These are phyloP conservation scores for Didymellaceae sp. DNA, from an alignment of 2,329 filamentous ascomycete genomes.

Conservation along the genomic window DNA sequence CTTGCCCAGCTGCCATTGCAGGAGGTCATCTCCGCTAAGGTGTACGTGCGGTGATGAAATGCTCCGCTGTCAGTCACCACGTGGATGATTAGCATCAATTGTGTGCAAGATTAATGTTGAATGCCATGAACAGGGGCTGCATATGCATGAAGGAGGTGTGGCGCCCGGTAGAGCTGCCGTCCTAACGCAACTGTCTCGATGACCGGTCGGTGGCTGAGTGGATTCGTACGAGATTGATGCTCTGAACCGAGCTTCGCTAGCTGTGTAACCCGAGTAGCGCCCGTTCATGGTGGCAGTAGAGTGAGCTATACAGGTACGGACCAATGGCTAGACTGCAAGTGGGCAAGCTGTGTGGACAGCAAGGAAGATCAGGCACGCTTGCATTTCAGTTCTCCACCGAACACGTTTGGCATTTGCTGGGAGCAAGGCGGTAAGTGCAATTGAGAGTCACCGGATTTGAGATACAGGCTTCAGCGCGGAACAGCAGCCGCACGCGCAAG, in stretches of 20 bases:
- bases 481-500: neutral
- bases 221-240: slow-evolving; percentile 24
- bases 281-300: slow-evolving; percentile 19
- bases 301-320: slow-evolving; percentile 25
- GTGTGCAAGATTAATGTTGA: slow-evolving; percentile 1
- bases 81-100: slow-evolving; percentile 10
- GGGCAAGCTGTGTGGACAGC: slow-evolving; percentile 19
- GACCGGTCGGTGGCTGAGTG: slow-evolving; percentile 14
- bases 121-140: slow-evolving; percentile 1
- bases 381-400: slow-evolving; percentile 30
- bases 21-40: slow-evolving; percentile 1
- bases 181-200: slow-evolving; percentile 13
- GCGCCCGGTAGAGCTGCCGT: slow-evolving; percentile 18
- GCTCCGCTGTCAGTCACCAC: slow-evolving; percentile 13
- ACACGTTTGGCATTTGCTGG: slow-evolving; percentile 27
- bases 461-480: neutral
- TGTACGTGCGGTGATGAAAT: slow-evolving; percentile 4
- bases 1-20: slow-evolving; percentile 4
- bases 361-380: slow-evolving; percentile 32
- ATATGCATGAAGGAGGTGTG: slow-evolving; percentile 8
- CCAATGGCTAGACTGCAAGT: slow-evolving; percentile 20
- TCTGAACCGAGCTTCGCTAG: slow-evolving; percentile 11
- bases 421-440: slow-evolving; percentile 7
- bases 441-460: slow-evolving; percentile 8
- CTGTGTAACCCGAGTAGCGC: slow-evolving; percentile 25